Percentiles rank a stretch among this genome's conserved stretches.
phyloP scores from a whole-genome alignment of 192 early-diverging fungal species.

The Glomus cerebriforme region DNA sequence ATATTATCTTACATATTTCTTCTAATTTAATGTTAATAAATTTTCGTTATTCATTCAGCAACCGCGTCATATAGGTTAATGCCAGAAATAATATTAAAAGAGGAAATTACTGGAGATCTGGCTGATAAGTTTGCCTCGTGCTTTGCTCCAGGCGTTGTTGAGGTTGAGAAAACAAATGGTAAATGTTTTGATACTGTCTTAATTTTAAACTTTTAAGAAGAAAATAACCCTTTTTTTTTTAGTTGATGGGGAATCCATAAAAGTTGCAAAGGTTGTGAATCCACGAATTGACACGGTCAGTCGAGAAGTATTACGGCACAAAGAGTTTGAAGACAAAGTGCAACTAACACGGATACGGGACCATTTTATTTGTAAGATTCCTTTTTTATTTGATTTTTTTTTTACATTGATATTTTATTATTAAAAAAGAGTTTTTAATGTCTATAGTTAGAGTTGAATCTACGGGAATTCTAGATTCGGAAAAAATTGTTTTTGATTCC shows the following conservation, averaged over 20 bases:
- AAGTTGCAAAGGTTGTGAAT: constrained; percentile 81
- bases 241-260: constrained; percentile 44
- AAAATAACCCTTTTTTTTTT: not conserved
- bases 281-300: constrained; percentile 94
- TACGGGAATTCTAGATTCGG: constrained; percentile 76
- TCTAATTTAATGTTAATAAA: not conserved
- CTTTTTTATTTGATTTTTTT: not conserved
- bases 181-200: not conserved
- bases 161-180: constrained; percentile 67
- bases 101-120: constrained; percentile 80
- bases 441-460: constrained; percentile 81
- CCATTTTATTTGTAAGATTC: constrained; percentile 92
- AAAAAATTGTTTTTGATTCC: constrained; percentile 76
- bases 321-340: constrained; percentile 91
- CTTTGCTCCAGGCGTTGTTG: constrained; percentile 87
- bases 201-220: constrained; percentile 11
- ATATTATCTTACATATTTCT: not conserved
- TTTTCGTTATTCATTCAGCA: constrained; percentile 41
- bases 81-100: constrained; percentile 85
- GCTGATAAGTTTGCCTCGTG: constrained; percentile 83
- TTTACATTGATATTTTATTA: not conserved
- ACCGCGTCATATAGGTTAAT: constrained; percentile 94
- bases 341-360: constrained; percentile 87
- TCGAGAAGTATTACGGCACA: constrained; percentile 89
- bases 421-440: not conserved